Percentiles rank a stretch among this genome's conserved stretches.
phyloP scores from a whole-genome alignment of 208 protist species.

The Crithidia brevicula region DNA sequence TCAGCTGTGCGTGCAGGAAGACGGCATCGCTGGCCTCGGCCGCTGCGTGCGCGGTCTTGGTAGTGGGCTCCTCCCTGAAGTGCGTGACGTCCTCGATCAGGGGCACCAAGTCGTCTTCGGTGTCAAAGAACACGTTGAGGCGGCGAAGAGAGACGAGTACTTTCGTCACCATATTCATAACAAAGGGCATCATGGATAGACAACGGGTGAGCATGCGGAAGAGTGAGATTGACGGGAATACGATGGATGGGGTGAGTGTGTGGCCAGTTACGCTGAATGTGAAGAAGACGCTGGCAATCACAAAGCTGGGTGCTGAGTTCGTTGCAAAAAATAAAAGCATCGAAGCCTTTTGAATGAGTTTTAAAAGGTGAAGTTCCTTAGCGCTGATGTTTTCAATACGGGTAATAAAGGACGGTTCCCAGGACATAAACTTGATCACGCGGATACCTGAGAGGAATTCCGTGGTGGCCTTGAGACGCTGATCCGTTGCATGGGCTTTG shows the following conservation, averaged over 20 bases:
- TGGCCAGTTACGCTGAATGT: slow-evolving; percentile 46
- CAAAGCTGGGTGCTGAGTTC: slow-evolving; percentile 51
- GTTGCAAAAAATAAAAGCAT: slow-evolving; percentile 50
- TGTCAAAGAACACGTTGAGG: neutral
- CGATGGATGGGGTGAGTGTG: slow-evolving; percentile 75
- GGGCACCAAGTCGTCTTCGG: slow-evolving; percentile 12
- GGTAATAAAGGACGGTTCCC: slow-evolving; percentile 74
- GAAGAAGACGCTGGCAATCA: slow-evolving; percentile 54
- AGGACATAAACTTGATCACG: slow-evolving; percentile 92
- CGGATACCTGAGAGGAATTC: slow-evolving; percentile 91
- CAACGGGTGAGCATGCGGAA: slow-evolving; percentile 82
- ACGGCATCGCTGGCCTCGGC: neutral
- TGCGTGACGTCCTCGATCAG: slow-evolving; percentile 29
- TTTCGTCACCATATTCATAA: neutral
- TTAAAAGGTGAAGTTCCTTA: slow-evolving; percentile 32
- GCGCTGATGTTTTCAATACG: slow-evolving; percentile 41
- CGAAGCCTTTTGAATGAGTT: slow-evolving; percentile 24
- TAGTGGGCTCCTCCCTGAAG: neutral
- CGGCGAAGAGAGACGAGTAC: neutral
- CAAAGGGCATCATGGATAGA: slow-evolving; percentile 77
- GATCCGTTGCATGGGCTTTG: slow-evolving; percentile 63
- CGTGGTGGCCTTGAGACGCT: slow-evolving; percentile 83
- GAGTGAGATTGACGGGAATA: slow-evolving; percentile 87
- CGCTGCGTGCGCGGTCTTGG: neutral
- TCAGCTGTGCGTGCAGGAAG: neutral